Evolutionary conservation across 768 basidiomycete species (phyloP).

Genomic region (Naematelia encephala): DNA sequence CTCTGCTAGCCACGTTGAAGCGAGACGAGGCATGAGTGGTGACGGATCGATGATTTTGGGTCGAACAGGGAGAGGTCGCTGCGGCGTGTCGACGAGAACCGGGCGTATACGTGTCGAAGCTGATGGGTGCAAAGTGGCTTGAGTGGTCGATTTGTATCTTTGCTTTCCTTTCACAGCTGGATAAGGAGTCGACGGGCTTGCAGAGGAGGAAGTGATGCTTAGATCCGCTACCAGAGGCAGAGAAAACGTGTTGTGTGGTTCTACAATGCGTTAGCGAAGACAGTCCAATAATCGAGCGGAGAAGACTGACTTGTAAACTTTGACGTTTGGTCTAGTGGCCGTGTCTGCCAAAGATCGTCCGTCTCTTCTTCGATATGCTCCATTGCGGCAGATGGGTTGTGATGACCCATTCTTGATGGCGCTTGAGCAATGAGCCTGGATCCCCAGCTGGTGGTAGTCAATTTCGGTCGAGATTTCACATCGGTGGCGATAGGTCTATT

Average conservation of each 20-base stretch:
- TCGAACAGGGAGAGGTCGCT: background rate
- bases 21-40: background rate
- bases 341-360: too few species aligned
- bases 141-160: background rate
- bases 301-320: too few species aligned
- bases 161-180: too few species aligned
- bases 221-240: background rate
- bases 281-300: too few species aligned
- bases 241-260: background rate
- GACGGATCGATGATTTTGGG: background rate
- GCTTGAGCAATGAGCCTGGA: too few species aligned
- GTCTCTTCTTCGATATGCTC: too few species aligned
- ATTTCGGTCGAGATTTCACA: too few species aligned
- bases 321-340: too few species aligned
- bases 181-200: background rate
- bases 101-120: background rate
- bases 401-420: too few species aligned
- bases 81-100: background rate
- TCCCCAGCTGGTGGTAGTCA: too few species aligned
- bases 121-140: background rate
- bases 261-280: background rate
- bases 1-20: background rate
- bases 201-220: background rate
- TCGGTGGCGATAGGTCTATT: too few species aligned
- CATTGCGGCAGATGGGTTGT: too few species aligned